These are phyloP conservation scores for Yamadazyma sp. DNA, from an alignment of 1,139 yeast species.

Conservation along the genomic window DNA sequence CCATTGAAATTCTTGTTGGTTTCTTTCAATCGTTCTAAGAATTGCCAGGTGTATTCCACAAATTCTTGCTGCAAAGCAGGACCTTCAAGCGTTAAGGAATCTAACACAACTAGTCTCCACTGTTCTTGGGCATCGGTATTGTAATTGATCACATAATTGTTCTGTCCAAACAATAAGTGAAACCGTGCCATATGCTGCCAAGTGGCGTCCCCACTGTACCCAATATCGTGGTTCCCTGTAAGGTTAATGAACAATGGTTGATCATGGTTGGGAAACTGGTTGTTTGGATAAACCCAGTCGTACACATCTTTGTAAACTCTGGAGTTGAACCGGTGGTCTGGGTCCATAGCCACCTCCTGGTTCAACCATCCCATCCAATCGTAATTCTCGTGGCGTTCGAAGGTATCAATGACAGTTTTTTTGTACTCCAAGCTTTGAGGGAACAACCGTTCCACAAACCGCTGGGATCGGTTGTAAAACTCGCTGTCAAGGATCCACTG, in stretches of 20 bases:
- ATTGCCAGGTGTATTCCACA: constrained; percentile 66
- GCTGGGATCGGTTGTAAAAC: constrained; percentile 71
- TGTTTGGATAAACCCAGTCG: constrained; percentile 58
- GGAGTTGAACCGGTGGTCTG: constrained; percentile 45
- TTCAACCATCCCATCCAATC: constrained; percentile 55
- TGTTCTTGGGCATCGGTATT: constrained; percentile 61
- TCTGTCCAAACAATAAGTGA: constrained; percentile 71
- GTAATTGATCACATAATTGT: constrained; percentile 77
- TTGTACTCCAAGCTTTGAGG: constrained; percentile 54
- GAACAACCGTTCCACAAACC: constrained; percentile 68
- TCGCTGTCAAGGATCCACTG: constrained; percentile 94
- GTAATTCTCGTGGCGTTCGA: constrained; percentile 46
- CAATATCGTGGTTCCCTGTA: constrained; percentile 95
- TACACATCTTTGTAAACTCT: constrained; percentile 58
- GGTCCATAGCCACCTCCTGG: constrained; percentile 38
- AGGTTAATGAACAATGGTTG: constrained; percentile 71
- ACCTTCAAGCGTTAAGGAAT: constrained; percentile 83
- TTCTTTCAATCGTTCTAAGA: constrained; percentile 56
- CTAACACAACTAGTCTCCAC: constrained; percentile 84
- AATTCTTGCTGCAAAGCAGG: constrained; percentile 82
- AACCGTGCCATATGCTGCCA: constrained; percentile 87
- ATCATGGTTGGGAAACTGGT: constrained; percentile 31
- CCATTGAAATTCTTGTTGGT: constrained; percentile 59
- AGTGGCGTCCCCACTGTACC: constrained; percentile 93
- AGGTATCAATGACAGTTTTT: constrained; percentile 46